These are phyloP conservation scores for Heterobasidion occidentale DNA, from an alignment of 1,284 basidiomycete genomes.

Conservation along the genomic window DNA sequence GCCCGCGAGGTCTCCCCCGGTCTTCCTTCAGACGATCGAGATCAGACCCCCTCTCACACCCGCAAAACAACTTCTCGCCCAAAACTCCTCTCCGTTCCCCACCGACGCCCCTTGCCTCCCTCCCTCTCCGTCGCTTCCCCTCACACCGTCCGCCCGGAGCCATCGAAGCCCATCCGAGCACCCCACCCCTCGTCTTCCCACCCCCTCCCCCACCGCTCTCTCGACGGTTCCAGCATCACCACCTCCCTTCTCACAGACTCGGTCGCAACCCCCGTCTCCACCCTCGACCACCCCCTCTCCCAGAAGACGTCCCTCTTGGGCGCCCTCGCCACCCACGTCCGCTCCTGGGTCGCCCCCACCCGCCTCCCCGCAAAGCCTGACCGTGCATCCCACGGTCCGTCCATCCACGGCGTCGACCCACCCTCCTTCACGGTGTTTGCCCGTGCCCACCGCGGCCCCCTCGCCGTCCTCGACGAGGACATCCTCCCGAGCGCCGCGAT, in stretches of 20 bases:
- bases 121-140: slow-evolving; percentile 28
- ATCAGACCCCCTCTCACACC: slow-evolving; percentile 16
- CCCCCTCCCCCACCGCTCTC: slow-evolving; percentile 18
- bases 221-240: slow-evolving; percentile 18
- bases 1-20: slow-evolving; percentile 21
- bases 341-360: slow-evolving; percentile 10
- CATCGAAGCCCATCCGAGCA: slow-evolving; percentile 23
- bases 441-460: slow-evolving; percentile 7
- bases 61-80: slow-evolving; percentile 21
- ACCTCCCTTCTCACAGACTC: slow-evolving; percentile 21
- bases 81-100: slow-evolving; percentile 29
- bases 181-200: slow-evolving; percentile 11
- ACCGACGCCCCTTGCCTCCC: slow-evolving; percentile 36
- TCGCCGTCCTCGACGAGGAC: slow-evolving; percentile 9
- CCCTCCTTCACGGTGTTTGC: slow-evolving; percentile 2
- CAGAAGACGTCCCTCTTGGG: slow-evolving; percentile 7
- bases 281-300: slow-evolving; percentile 6
- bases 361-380: slow-evolving; percentile 10
- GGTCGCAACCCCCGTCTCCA: slow-evolving; percentile 20
- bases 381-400: slow-evolving; percentile 14
- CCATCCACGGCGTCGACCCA: slow-evolving; percentile 5
- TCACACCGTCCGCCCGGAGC: slow-evolving; percentile 21
- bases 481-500: slow-evolving; percentile 1
- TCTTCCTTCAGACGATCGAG: slow-evolving; percentile 17
- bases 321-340: slow-evolving; percentile 11